Base-by-base conservation (phyloP, 2,329 filamentous ascomycete genomes). In the Byssothecium circinans region DNA sequence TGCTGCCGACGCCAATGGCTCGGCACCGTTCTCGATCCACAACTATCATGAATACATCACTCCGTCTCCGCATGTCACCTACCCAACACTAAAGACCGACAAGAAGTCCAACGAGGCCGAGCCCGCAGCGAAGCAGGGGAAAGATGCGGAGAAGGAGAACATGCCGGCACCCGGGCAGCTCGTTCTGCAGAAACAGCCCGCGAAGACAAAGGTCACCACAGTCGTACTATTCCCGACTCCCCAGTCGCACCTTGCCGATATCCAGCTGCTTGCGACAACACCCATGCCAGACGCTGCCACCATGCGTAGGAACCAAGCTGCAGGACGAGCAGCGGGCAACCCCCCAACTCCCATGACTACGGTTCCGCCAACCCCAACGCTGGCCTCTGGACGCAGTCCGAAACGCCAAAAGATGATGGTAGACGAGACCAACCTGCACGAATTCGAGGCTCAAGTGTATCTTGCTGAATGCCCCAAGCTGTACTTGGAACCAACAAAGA, bases 31-130 rank as follows among this genome's bases (percentile, higher is more conserved):
- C 54, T 96, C 91, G 0, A 86, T 99, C 36, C 91, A 99, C 70
- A 96, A 95, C 68, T 89, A 91, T 68, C 96, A 91, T 63, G 85
- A 85, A 51, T 94, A 90, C 62, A 80, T 97, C 39, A 96, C 91
- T 0, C 94, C 92, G 0, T 97, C 94, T 0, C 84, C 91, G 0
- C 91, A 87, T 66, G 88, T 83, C 0, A 85, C 89, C 0, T 95
- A 86, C 65, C 89, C 75, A 1, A 63, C 48, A 56, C 49, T 53
- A 43, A 56, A 70, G 57, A 33, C 54, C 30, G 52, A 56, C 17
- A 47, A 57, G 14, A 68, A 67, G 47, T 41, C 67, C 30, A 53
- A 53, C 15, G 56, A 55, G 39, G 39, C 54, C 17, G 60, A 61
- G 20, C 54, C 51, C 25, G 52, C 56, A 41, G 41, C 43, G 38